These are phyloP conservation scores for Pythium sukuiense DNA, from an alignment of 352 stramenopile species.

Conservation along the genomic window DNA sequence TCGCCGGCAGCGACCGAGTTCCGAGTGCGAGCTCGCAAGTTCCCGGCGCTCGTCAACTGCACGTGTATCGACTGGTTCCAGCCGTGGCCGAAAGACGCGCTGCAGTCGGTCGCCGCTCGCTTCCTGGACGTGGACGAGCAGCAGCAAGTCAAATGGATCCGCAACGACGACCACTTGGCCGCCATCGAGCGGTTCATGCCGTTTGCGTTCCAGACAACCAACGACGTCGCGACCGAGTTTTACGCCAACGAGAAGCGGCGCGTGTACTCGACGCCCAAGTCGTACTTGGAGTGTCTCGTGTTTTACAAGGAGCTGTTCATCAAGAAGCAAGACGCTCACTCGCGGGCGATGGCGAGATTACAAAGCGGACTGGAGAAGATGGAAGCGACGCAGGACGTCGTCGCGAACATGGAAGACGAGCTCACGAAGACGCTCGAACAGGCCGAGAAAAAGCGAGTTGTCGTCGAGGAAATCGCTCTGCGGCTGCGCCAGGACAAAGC, in stretches of 20 bases:
- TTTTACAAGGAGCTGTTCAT: constrained; percentile 82
- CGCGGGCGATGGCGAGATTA: constrained; percentile 77
- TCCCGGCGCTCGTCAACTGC: constrained; percentile 94
- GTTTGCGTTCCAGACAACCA: constrained; percentile 93
- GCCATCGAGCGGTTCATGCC: constrained; percentile 92
- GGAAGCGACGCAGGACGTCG: constrained; percentile 83
- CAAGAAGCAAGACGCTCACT: constrained; percentile 59
- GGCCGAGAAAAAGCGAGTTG: constrained; percentile 91
- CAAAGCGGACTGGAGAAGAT: constrained; percentile 91
- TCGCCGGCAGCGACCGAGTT: constrained; percentile 91
- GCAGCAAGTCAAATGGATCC: constrained; percentile 22
- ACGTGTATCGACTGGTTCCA: constrained; percentile 94
- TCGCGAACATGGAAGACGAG: constrained; percentile 92
- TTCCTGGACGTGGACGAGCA: constrained; percentile 78
- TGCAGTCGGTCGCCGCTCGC: constrained; percentile 87
- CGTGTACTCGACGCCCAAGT: constrained; percentile 94
- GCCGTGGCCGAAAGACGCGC: constrained; percentile 90
- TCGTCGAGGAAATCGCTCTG: constrained; percentile 92
- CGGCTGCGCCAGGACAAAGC: constrained; percentile 90
- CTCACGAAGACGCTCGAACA: constrained; percentile 89
- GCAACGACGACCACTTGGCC: constrained; percentile 45
- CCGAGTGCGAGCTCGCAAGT: constrained; percentile 86
- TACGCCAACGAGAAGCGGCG: constrained; percentile 69
- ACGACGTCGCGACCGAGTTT: constrained; percentile 83
- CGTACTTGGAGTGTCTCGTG: constrained; percentile 90